Evolutionary conservation across 192 early-diverging fungal genomes (phyloP).

Genomic region (Cladochytrium replicatum): DNA sequence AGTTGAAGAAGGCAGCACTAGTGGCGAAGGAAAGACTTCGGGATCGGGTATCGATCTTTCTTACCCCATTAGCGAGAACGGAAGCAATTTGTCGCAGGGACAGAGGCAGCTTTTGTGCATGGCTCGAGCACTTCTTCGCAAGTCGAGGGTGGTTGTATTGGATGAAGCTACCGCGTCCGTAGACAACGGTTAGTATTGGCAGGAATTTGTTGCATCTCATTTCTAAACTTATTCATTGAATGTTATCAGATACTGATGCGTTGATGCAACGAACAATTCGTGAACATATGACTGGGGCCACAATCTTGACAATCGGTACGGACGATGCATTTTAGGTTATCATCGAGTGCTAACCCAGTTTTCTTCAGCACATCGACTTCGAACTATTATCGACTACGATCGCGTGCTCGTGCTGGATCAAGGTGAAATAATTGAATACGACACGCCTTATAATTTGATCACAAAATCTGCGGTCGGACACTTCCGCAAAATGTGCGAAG

Average conservation of each 20-base stretch:
- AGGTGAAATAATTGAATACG: no score
- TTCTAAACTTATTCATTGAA: no score
- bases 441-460: slow-evolving; percentile 42
- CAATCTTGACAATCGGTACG: slow-evolving; percentile 74
- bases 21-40: slow-evolving; percentile 47
- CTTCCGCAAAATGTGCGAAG: slow-evolving; percentile 28
- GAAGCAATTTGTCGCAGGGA: slow-evolving; percentile 65
- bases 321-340: no score
- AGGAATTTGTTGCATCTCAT: no score
- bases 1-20: slow-evolving; percentile 40
- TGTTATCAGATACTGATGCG: slow-evolving; percentile 45
- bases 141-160: slow-evolving; percentile 62
- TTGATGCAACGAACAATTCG: slow-evolving; percentile 70
- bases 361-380: no score
- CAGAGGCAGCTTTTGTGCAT: slow-evolving; percentile 78
- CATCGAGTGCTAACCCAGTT: no score
- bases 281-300: slow-evolving; percentile 59
- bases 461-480: slow-evolving; percentile 31
- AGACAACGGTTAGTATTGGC: slow-evolving; percentile 36
- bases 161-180: slow-evolving; percentile 79
- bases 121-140: slow-evolving; percentile 47
- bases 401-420: no score
- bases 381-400: no score
- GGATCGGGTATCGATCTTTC: slow-evolving; percentile 43
- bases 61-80: slow-evolving; percentile 46